Conservation (phyloP, 495 filamentous ascomycete species). For the Neurospora pannonica region DNA sequence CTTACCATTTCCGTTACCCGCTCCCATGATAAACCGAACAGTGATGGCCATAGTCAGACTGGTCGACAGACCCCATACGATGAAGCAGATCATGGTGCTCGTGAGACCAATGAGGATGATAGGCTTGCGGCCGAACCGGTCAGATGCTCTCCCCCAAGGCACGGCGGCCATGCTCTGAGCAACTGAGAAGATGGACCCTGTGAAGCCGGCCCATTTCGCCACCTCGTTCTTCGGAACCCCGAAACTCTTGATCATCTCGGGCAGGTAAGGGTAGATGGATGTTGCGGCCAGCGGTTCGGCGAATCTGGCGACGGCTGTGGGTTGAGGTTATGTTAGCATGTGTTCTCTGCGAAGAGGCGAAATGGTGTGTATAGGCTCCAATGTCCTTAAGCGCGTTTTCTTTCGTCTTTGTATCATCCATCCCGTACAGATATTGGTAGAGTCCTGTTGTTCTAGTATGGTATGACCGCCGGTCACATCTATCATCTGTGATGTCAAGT, state of each 20-base stretch:
- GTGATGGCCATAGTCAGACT: slow-evolving; percentile 62
- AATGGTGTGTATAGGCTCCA: too few relatives aligned
- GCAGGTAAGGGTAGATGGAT: slow-evolving; percentile 81
- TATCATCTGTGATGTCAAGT: too few relatives aligned
- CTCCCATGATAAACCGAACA: slow-evolving; percentile 58
- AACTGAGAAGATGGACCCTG: slow-evolving; percentile 62
- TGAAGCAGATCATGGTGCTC: slow-evolving; percentile 61
- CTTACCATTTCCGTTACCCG: slow-evolving; percentile 54
- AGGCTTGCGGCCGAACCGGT: slow-evolving; percentile 65
- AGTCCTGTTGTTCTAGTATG: too few relatives aligned
- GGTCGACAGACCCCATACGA: slow-evolving; percentile 71
- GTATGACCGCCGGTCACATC: too few relatives aligned
- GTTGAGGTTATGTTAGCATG: slow-evolving; percentile 18
- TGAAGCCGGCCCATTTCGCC: slow-evolving; percentile 67
- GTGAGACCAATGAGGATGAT: slow-evolving; percentile 59
- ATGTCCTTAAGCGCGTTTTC: too few relatives aligned
- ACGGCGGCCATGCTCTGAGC: slow-evolving; percentile 65
- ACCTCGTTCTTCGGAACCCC: slow-evolving; percentile 62
- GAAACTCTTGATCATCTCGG: slow-evolving; percentile 78
- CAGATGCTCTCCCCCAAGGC: slow-evolving; percentile 70
- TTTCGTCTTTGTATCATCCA: too few relatives aligned
- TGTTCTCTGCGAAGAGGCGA: too few relatives aligned
- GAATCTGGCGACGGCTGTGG: slow-evolving; percentile 63
- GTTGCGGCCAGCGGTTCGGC: slow-evolving; percentile 79
- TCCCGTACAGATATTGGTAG: too few relatives aligned